A percentile compares a stretch with the other conserved stretches of the same genome.
Evolutionary conservation across 164 flowering plant species (phyloP).

Genomic region (Vitis rupestris): DNA sequence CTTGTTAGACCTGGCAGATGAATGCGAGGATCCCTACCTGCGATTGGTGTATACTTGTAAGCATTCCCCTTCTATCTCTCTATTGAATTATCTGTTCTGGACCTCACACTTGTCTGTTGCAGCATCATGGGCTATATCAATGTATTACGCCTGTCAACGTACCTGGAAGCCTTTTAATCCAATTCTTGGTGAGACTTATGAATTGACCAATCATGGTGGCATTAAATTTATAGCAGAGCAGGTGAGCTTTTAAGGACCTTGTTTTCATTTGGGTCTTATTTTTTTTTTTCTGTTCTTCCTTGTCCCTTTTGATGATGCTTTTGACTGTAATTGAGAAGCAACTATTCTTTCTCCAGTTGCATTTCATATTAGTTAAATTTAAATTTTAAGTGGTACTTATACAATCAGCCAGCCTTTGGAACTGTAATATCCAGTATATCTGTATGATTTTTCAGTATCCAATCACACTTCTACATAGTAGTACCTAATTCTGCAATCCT

Average conservation of each 20-base stretch:
- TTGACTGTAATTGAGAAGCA: too few relatives aligned
- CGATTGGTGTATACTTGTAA: conserved; percentile 78
- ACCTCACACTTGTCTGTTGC: conserved; percentile 14
- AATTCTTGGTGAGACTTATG: conserved; percentile 93
- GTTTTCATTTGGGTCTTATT: too few relatives aligned
- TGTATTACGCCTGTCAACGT: conserved; percentile 68
- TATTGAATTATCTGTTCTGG: background rate
- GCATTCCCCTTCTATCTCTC: conserved; percentile 11
- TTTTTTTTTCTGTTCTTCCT: background rate
- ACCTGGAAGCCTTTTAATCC: conserved; percentile 95
- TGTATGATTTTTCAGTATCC: background rate
- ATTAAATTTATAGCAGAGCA: conserved; percentile 79
- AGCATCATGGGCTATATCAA: conserved; percentile 88
- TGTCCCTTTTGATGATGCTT: background rate
- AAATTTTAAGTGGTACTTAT: background rate
- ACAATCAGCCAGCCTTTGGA: too few relatives aligned
- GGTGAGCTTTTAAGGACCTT: conserved; percentile 34
- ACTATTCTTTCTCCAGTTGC: too few relatives aligned
- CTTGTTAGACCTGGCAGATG: conserved; percentile 81
- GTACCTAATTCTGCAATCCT: background rate
- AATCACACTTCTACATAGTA: background rate
- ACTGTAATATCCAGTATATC: background rate
- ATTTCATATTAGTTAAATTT: background rate
- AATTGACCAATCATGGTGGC: conserved; percentile 75
- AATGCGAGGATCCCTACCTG: conserved; percentile 92